These are phyloP conservation scores for Cryphonectria japonica DNA, from an alignment of 2,329 filamentous ascomycete genomes.

Conservation along the genomic window DNA sequence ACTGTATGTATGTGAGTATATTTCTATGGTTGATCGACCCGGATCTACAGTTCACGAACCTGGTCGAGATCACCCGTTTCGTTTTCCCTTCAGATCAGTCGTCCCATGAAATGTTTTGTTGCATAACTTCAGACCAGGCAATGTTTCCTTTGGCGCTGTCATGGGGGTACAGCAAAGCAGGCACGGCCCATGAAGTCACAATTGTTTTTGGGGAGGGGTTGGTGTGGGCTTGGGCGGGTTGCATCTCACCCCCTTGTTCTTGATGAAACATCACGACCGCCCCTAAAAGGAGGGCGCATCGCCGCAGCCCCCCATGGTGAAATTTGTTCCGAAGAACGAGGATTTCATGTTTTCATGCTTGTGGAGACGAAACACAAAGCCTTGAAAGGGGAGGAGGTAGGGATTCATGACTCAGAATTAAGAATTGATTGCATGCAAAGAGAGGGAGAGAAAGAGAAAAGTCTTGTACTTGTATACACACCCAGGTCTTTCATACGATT, in stretches of 20 bases:
- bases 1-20: background rate
- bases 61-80: background rate
- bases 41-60: background rate
- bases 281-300: slow-evolving; percentile 26
- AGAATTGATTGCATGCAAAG: too few relatives aligned
- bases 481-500: background rate
- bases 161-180: slow-evolving; percentile 1
- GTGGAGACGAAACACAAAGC: background rate
- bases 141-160: slow-evolving; percentile 11
- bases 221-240: slow-evolving; percentile 17
- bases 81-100: background rate
- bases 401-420: too few relatives aligned
- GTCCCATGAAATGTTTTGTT: background rate
- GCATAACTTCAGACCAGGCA: background rate
- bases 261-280: slow-evolving; percentile 27
- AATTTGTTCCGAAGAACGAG: background rate
- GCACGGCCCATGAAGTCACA: background rate
- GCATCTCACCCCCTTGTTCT: slow-evolving; percentile 13
- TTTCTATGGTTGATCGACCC: background rate
- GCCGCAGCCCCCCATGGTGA: slow-evolving; percentile 4
- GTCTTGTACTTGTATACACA: background rate
- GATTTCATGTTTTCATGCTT: background rate
- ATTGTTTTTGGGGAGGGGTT: background rate
- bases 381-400: too few relatives aligned
- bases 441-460: background rate